These are phyloP conservation scores for Penicillium nucicola DNA, from an alignment of 495 filamentous ascomycete genomes.

Conservation along the genomic window DNA sequence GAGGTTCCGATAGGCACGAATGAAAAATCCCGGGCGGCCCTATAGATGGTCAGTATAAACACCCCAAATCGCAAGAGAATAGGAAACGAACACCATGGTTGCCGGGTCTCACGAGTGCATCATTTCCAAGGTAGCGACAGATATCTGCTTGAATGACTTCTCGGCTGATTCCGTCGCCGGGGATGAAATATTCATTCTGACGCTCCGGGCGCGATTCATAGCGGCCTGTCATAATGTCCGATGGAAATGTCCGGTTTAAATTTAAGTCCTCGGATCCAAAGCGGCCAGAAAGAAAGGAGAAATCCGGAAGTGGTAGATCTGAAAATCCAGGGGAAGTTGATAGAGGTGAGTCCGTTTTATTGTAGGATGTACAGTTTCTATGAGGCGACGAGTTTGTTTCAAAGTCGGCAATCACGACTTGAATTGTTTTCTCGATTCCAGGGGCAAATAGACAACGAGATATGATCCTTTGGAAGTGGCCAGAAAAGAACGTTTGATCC, in stretches of 20 bases:
- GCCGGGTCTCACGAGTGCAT: constrained; percentile 85
- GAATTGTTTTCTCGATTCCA: constrained; percentile 12
- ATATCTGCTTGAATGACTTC: constrained; percentile 95
- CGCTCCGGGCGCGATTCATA: constrained; percentile 43
- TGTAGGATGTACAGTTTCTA: constrained; percentile 28
- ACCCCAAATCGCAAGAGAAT: constrained; percentile 7
- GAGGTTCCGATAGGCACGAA: constrained; percentile 82
- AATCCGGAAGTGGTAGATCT: constrained; percentile 14
- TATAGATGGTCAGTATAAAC: constrained; percentile 42
- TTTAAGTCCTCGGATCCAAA: constrained; percentile 38
- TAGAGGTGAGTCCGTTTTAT: constrained; percentile 21
- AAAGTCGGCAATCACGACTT: constrained; percentile 22
- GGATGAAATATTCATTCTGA: constrained; percentile 83
- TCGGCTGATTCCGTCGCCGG: constrained; percentile 84
- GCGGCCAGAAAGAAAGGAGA: constrained; percentile 25
- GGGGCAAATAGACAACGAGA: constrained; percentile 12
- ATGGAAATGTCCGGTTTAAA: constrained; percentile 22
- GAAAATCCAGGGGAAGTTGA: constrained; percentile 8
- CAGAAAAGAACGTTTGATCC: constrained; percentile 12
- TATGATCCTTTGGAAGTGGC: constrained; percentile 20
- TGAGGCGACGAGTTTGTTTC: constrained; percentile 16
- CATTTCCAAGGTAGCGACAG: constrained; percentile 88
- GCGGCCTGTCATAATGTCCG: constrained; percentile 45
- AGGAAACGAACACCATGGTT: constrained; percentile 65
- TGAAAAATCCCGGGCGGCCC: constrained; percentile 75